phyloP scores from a whole-genome alignment of 495 filamentous ascomycete genomes.

The Haplographium delicatum region DNA sequence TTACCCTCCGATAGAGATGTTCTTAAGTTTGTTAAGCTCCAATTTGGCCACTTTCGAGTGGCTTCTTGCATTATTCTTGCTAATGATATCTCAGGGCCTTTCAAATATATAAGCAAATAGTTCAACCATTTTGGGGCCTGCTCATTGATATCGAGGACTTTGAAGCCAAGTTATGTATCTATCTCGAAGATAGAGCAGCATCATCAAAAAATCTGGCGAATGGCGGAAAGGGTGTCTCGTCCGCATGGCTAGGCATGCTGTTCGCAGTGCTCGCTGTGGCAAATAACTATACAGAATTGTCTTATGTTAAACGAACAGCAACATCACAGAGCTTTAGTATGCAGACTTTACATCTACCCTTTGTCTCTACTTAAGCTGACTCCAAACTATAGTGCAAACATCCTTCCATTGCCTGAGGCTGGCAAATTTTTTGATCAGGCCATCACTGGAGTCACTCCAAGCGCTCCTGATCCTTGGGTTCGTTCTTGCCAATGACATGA shows the following conservation, averaged over 20 bases:
- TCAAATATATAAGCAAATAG: conserved; percentile 67
- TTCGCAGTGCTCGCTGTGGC: conserved; percentile 78
- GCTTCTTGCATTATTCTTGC: neutral
- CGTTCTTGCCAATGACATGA: conserved; percentile 54
- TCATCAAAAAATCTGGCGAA: conserved; percentile 31
- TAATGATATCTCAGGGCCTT: conserved; percentile 49
- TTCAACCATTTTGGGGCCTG: conserved; percentile 74
- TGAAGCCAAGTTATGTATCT: conserved; percentile 58
- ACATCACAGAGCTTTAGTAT: conserved; percentile 38
- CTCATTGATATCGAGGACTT: conserved; percentile 64
- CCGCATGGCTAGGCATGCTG: conserved; percentile 64
- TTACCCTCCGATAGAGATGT: conserved; percentile 58
- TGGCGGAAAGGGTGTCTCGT: conserved; percentile 51
- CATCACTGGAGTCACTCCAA: conserved; percentile 53
- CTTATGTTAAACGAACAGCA: conserved; percentile 46
- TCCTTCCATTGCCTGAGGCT: conserved; percentile 51
- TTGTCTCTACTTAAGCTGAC: neutral
- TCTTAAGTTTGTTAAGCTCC: conserved; percentile 41
- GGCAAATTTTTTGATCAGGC: conserved; percentile 47
- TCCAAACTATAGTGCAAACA: conserved; percentile 44
- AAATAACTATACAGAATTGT: conserved; percentile 71
- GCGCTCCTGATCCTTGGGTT: conserved; percentile 49
- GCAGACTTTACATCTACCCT: too few species aligned
- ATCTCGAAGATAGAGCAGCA: conserved; percentile 59
- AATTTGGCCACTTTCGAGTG: too few species aligned